phyloP scores from a whole-genome alignment of 257 asterid genomes.

The Orobanche coerulescens region DNA sequence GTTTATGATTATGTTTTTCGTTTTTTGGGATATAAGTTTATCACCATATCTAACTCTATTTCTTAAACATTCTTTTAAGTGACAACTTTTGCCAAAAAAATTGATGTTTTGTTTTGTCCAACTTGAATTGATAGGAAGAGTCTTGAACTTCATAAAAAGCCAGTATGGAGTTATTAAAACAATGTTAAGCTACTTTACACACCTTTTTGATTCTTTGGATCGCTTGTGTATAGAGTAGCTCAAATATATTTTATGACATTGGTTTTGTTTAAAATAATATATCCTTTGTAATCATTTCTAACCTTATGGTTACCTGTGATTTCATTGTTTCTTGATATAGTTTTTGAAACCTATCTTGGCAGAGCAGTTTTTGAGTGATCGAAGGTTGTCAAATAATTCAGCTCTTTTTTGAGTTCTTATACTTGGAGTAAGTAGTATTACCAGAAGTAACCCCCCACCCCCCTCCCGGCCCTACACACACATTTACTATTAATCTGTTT shows the following conservation, averaged over 20 bases:
- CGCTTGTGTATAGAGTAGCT: not conserved
- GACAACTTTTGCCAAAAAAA: constrained; percentile 8
- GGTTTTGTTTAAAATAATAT: not conserved
- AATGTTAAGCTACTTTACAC: not conserved
- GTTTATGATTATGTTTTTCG: not conserved
- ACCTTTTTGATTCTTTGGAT: not conserved
- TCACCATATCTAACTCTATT: not conserved
- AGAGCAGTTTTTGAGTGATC: not conserved
- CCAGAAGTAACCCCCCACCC: not conserved
- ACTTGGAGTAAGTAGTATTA: not conserved
- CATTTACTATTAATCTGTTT: too few species aligned
- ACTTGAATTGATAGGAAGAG: not conserved
- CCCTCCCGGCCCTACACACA: too few species aligned
- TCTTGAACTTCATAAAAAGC: not conserved
- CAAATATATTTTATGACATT: not conserved
- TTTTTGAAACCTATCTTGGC: not conserved
- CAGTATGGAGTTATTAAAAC: not conserved
- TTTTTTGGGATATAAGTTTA: not conserved
- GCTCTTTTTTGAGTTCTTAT: not conserved
- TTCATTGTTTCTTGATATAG: not conserved
- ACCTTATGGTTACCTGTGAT: not conserved
- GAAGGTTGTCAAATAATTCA: not conserved
- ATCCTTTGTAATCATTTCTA: not conserved
- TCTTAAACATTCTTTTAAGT: constrained; percentile 4
- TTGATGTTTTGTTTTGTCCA: not conserved